phyloP scores from a whole-genome alignment of 1,284 basidiomycete genomes.

The Puccinia novopanici region DNA sequence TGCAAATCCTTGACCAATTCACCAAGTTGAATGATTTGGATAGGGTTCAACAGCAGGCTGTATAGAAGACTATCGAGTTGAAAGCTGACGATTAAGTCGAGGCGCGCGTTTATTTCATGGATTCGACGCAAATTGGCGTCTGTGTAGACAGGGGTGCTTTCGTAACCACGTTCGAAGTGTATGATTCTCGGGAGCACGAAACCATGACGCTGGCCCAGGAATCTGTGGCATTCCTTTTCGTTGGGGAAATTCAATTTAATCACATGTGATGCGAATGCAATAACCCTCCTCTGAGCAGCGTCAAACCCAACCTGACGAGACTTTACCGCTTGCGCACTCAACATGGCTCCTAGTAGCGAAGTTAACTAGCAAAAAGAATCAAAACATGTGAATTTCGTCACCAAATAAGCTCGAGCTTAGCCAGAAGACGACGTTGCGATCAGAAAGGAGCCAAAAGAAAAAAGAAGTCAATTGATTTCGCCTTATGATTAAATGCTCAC shows the following conservation, averaged over 20 bases:
- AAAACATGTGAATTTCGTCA: background rate
- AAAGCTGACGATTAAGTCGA: conserved; percentile 69
- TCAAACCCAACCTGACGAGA: conserved; percentile 18
- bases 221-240: background rate
- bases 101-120: conserved; percentile 59
- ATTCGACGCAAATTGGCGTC: conserved; percentile 59
- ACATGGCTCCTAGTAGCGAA: background rate
- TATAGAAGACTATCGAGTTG: conserved; percentile 68
- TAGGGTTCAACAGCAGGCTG: conserved; percentile 66
- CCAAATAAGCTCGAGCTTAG: background rate
- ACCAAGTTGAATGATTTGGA: conserved; percentile 60
- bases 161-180: background rate
- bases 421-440: background rate
- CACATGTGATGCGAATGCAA: conserved; percentile 27
- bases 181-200: conserved; percentile 1
- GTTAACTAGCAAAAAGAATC: background rate
- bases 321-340: conserved; percentile 15
- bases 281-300: conserved; percentile 5
- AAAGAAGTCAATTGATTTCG: background rate
- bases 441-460: background rate
- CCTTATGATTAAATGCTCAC: conserved; percentile 3
- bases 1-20: background rate
- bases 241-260: conserved; percentile 27
- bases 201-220: conserved; percentile 19
- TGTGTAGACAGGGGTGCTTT: conserved; percentile 1